phyloP scores from a whole-genome alignment of 2,329 filamentous ascomycete species.

The Monosporascus sp. region DNA sequence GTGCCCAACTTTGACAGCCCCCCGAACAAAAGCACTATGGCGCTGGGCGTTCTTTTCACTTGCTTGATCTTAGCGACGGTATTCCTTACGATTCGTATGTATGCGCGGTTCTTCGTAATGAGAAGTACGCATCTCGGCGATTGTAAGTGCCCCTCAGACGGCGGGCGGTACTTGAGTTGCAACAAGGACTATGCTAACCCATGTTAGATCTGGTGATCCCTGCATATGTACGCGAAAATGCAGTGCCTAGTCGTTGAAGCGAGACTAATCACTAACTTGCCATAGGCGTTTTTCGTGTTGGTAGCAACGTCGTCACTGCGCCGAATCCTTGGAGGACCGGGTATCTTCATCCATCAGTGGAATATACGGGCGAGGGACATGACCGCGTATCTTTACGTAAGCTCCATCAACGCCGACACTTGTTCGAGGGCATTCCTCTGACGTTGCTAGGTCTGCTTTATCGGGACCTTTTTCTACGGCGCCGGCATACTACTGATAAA shows the following conservation, averaged over 20 bases:
- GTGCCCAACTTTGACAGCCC: conserved; percentile 7
- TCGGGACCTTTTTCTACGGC: conserved; percentile 4
- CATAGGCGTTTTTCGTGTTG: neutral
- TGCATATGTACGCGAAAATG: neutral
- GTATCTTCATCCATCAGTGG: conserved; percentile 11
- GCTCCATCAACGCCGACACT: neutral
- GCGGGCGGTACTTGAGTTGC: neutral
- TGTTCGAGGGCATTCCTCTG: neutral
- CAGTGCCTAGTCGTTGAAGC: neutral
- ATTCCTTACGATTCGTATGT: conserved; percentile 4
- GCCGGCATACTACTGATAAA: conserved; percentile 8
- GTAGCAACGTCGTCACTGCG: neutral
- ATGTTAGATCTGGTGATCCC: conserved; percentile 4
- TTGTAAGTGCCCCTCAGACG: neutral
- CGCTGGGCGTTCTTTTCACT: neutral
- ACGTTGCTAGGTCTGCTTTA: conserved; percentile 4
- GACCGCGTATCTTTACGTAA: conserved; percentile 4
- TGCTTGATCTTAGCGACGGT: conserved; percentile 3
- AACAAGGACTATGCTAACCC: neutral
- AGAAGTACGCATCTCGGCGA: conserved; percentile 4
- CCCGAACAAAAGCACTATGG: conserved; percentile 3
- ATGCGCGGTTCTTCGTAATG: conserved; percentile 2
- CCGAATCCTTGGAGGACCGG: neutral
- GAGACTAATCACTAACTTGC: neutral
- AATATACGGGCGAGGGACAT: conserved; percentile 8